Evolutionary conservation across 1,139 yeast genomes (phyloP).

Genomic region (Magnusiomyces sp.): DNA sequence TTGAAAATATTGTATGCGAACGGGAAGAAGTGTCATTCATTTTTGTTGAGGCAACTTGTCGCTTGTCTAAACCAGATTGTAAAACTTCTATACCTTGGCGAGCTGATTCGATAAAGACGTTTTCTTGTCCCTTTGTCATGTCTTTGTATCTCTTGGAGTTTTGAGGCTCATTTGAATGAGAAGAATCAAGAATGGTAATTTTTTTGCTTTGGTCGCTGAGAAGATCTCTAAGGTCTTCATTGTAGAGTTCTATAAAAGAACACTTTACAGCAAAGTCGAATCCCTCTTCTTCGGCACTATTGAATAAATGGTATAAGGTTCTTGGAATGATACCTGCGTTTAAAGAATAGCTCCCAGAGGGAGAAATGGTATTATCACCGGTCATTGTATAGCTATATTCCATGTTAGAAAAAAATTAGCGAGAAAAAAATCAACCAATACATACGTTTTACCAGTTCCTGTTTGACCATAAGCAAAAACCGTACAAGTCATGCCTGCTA

Average conservation of each 20-base stretch:
- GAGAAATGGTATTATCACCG: conserved; percentile 42
- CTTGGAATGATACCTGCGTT: conserved; percentile 68
- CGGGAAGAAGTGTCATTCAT: conserved; percentile 66
- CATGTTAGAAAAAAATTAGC: conserved; percentile 17
- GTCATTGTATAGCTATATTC: conserved; percentile 54
- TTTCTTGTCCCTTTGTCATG: conserved; percentile 44
- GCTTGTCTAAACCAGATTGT: conserved; percentile 42
- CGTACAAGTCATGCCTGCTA: conserved; percentile 53
- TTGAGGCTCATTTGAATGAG: conserved; percentile 20
- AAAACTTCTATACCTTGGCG: conserved; percentile 38
- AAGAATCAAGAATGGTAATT: conserved; percentile 40
- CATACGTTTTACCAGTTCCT: conserved; percentile 71
- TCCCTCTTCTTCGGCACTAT: conserved; percentile 32
- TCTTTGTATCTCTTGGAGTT: conserved; percentile 23
- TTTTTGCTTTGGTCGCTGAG: conserved; percentile 30
- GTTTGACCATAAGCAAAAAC: conserved; percentile 86
- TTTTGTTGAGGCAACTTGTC: conserved; percentile 62
- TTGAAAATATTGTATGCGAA: conserved; percentile 67
- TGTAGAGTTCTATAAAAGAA: conserved; percentile 65
- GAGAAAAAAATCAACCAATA: not conserved
- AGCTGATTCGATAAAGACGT: conserved; percentile 35
- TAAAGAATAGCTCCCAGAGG: conserved; percentile 17
- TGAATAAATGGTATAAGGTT: conserved; percentile 45
- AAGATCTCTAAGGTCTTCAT: conserved; percentile 62
- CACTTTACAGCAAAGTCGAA: conserved; percentile 54